Evolutionary conservation across 768 basidiomycete species (phyloP).

Genomic region (Suillus plorans): DNA sequence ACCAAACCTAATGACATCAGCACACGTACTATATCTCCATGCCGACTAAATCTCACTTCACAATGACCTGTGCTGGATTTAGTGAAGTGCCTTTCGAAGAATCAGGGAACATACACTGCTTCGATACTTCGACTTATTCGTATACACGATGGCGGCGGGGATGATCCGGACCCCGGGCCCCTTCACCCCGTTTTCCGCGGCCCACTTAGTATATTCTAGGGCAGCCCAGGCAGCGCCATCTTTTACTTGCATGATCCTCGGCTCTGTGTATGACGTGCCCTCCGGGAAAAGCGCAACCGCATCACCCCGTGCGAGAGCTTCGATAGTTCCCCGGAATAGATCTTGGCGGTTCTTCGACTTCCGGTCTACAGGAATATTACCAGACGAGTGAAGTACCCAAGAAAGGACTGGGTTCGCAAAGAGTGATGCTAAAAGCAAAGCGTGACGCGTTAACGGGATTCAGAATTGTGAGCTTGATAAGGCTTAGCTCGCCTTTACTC

Average conservation of each 20-base stretch:
- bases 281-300: constrained; percentile 94
- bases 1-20: constrained; percentile 64
- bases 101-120: constrained; percentile 66
- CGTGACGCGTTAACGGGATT: constrained; percentile 11
- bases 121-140: constrained; percentile 93
- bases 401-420: constrained; percentile 77
- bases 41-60: constrained; percentile 52
- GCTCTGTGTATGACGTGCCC: constrained; percentile 92
- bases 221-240: constrained; percentile 96
- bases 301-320: constrained; percentile 74
- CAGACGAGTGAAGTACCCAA: constrained; percentile 80
- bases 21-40: constrained; percentile 1
- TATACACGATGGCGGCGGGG: constrained; percentile 90
- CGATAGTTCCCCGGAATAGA: constrained; percentile 87
- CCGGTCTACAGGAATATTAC: constrained; percentile 97
- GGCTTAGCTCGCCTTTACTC: constrained; percentile 69
- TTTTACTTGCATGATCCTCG: constrained; percentile 87
- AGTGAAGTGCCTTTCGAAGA: constrained; percentile 16
- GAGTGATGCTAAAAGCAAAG: constrained; percentile 52
- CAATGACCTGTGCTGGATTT: constrained; percentile 53
- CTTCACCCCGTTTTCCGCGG: constrained; percentile 51
- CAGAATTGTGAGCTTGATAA: constrained; percentile 2
- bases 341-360: constrained; percentile 89
- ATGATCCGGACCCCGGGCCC: constrained; percentile 57
- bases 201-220: constrained; percentile 87